A percentile compares a stretch with the other conserved stretches of the same genome.
Conservation (phyloP, 768 basidiomycete species). For the Suillus subluteus region DNA sequence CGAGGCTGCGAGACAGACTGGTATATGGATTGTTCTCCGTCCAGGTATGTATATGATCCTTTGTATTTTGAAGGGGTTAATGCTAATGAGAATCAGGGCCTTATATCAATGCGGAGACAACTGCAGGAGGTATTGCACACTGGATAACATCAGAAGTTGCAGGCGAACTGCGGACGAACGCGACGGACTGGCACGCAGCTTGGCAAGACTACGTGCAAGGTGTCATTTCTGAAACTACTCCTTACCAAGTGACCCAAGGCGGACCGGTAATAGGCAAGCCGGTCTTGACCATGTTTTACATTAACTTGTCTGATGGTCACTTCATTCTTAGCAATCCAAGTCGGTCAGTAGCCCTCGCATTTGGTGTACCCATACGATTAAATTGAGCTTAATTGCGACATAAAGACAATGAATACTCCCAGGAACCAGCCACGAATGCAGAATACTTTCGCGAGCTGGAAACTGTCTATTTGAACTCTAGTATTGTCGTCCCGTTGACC, state of each 20-base stretch:
- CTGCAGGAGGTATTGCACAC: constrained; percentile 71
- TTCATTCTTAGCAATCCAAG: constrained; percentile 49
- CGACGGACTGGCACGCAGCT: constrained; percentile 39
- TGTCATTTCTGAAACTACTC: constrained; percentile 60
- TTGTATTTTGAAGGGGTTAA: constrained; percentile 27
- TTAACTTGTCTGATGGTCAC: constrained; percentile 9
- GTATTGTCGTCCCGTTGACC: constrained; percentile 71
- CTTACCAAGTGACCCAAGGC: constrained; percentile 70
- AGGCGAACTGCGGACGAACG: constrained; percentile 70
- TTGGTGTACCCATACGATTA: background rate
- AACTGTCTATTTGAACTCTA: constrained; percentile 52
- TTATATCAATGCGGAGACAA: constrained; percentile 83
- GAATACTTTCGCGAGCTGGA: constrained; percentile 71
- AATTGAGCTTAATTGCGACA: background rate
- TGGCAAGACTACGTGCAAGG: constrained; percentile 76
- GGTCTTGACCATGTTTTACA: background rate
- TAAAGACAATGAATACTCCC: constrained; percentile 77
- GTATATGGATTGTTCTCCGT: constrained; percentile 78
- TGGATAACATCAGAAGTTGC: constrained; percentile 75
- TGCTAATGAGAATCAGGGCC: constrained; percentile 42
- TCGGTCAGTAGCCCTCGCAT: constrained; percentile 42
- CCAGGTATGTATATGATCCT: constrained; percentile 52
- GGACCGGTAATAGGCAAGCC: constrained; percentile 74
- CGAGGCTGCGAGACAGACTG: constrained; percentile 72
- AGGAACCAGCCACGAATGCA: constrained; percentile 44